Evolutionary conservation across 2,329 filamentous ascomycete genomes (phyloP).

Genomic region (Trichoderma aggressivum): DNA sequence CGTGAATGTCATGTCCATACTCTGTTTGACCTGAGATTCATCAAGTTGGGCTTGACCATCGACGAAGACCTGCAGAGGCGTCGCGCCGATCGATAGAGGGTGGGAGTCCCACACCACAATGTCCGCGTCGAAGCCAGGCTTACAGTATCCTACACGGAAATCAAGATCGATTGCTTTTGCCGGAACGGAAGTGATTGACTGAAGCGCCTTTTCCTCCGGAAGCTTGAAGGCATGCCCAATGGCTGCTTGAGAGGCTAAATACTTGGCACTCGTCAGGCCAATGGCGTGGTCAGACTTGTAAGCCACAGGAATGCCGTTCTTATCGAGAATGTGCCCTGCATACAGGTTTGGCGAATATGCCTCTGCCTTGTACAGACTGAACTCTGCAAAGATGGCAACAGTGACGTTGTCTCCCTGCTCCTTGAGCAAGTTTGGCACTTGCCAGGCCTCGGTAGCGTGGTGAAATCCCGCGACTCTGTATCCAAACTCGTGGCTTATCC

Average conservation of each 20-base stretch:
- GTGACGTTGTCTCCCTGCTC: conserved; percentile 39
- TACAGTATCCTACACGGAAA: conserved; percentile 43
- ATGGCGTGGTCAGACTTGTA: conserved; percentile 39
- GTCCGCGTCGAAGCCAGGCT: conserved; percentile 48
- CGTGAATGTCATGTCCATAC: conserved; percentile 9
- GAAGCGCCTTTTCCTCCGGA: conserved; percentile 15
- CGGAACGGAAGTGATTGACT: conserved; percentile 42
- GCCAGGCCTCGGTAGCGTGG: conserved; percentile 17
- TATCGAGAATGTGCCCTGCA: conserved; percentile 38
- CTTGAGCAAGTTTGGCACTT: conserved; percentile 18
- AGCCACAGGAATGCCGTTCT: conserved; percentile 40
- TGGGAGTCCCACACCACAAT: conserved; percentile 49
- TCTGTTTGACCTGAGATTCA: conserved; percentile 29
- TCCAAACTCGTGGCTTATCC: conserved; percentile 41
- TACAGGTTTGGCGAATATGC: conserved; percentile 40
- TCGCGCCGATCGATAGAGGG: conserved; percentile 44
- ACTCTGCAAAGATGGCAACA: conserved; percentile 42
- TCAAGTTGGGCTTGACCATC: conserved; percentile 41
- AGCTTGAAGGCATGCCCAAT: conserved; percentile 36
- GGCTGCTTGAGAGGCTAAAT: conserved; percentile 40
- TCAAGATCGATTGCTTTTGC: conserved; percentile 42
- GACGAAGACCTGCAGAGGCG: conserved; percentile 46
- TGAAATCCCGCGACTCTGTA: conserved; percentile 32
- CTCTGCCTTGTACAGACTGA: conserved; percentile 42
- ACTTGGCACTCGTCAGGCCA: conserved; percentile 39